phyloP scores from a whole-genome alignment of 768 basidiomycete species.

The Boletus rufocinnamomeus region DNA sequence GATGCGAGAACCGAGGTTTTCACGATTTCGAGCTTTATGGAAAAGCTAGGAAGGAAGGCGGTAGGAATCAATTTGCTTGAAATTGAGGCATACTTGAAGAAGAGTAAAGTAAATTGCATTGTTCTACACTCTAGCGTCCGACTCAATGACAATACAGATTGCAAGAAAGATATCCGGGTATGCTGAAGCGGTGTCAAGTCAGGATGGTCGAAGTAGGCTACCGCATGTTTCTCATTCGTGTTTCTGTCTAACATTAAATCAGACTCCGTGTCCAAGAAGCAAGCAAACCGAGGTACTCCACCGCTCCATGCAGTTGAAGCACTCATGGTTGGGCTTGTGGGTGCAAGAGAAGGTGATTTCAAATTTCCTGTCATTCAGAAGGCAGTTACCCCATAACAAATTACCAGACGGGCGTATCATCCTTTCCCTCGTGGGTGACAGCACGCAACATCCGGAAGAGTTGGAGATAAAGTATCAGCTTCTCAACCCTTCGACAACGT shows the following conservation, averaged over 20 bases:
- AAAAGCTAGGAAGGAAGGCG: slow-evolving; percentile 63
- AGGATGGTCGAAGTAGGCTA: slow-evolving; percentile 36
- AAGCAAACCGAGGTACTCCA: slow-evolving; percentile 51
- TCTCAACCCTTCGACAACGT: slow-evolving; percentile 87
- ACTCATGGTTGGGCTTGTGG: slow-evolving; percentile 76
- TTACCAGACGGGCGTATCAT: slow-evolving; percentile 75
- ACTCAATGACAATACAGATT: slow-evolving; percentile 41
- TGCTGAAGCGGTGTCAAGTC: slow-evolving; percentile 58
- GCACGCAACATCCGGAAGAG: slow-evolving; percentile 37
- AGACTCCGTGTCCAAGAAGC: slow-evolving; percentile 13
- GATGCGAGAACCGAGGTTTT: slow-evolving; percentile 57
- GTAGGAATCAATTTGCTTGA: slow-evolving; percentile 82
- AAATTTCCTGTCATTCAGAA: neutral
- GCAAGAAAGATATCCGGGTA: slow-evolving; percentile 87
- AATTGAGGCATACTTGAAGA: slow-evolving; percentile 76
- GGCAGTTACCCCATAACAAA: neutral
- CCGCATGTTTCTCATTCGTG: neutral
- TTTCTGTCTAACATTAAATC: neutral
- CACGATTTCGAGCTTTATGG: slow-evolving; percentile 64
- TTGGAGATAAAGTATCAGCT: slow-evolving; percentile 87
- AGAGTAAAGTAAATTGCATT: slow-evolving; percentile 75
- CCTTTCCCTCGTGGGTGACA: slow-evolving; percentile 46
- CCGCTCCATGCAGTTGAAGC: slow-evolving; percentile 81
- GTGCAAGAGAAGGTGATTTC: slow-evolving; percentile 65
- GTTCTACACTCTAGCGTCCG: neutral